A percentile compares a stretch with the other conserved stretches of the same genome.
phyloP scores from a whole-genome alignment of 345 rosid species.

The Sapria himalayana region DNA sequence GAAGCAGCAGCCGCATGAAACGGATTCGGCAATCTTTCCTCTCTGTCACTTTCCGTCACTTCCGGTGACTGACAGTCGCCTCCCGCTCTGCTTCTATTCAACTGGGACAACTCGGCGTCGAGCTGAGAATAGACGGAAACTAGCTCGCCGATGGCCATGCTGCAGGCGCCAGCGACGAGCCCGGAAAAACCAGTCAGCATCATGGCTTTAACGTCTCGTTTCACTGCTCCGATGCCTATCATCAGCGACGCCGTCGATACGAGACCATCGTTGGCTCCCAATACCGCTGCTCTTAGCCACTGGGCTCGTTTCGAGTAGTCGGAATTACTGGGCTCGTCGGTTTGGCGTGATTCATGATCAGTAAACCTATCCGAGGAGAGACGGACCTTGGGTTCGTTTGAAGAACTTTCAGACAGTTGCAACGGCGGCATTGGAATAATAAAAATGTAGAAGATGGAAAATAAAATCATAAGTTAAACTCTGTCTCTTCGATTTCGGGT shows the following conservation, averaged over 20 bases:
- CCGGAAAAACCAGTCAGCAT: conserved; percentile 81
- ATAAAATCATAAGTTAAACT: no score
- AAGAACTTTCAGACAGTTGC: no score
- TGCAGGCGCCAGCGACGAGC: conserved; percentile 77
- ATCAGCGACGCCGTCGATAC: conserved; percentile 72
- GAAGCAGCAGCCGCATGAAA: conserved; percentile 74
- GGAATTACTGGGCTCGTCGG: conserved; percentile 12
- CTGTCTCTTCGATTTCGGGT: no score
- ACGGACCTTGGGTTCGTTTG: no score
- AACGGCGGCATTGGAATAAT: no score
- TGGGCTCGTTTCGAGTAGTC: conserved; percentile 74
- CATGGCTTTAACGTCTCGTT: conserved; percentile 60
- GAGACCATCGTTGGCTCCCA: conserved; percentile 83
- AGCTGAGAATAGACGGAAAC: conserved; percentile 79
- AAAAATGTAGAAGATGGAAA: no score
- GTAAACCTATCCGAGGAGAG: no score
- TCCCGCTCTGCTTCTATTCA: conserved; percentile 24
- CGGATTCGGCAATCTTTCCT: conserved; percentile 53
- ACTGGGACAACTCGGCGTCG: conserved; percentile 63
- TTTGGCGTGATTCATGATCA: conserved; percentile 19
- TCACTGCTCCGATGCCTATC: conserved; percentile 89
- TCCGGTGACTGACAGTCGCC: background rate
- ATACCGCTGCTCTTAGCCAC: conserved; percentile 88
- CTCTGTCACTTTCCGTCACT: conserved; percentile 8
- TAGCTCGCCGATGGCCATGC: conserved; percentile 93